These are phyloP conservation scores for Ustilago lituana DNA, from an alignment of 1,284 basidiomycete species.

Conservation along the genomic window DNA sequence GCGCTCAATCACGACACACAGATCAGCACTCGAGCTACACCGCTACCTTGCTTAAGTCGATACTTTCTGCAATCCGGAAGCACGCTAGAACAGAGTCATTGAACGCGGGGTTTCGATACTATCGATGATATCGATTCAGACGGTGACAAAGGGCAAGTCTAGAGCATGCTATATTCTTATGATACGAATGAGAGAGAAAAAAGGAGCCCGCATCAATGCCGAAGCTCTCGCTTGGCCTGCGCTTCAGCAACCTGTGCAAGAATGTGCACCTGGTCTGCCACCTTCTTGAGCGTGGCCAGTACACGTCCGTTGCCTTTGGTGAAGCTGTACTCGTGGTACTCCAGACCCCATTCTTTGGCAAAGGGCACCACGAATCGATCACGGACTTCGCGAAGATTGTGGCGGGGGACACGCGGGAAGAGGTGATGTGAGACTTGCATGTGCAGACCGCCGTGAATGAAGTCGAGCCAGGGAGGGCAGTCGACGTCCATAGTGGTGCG, in stretches of 20 bases:
- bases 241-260: slow-evolving; percentile 74
- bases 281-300: slow-evolving; percentile 77
- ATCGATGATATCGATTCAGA: too few species aligned
- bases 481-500: slow-evolving; percentile 95
- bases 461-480: slow-evolving; percentile 83
- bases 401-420: slow-evolving; percentile 92
- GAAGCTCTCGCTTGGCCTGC: slow-evolving; percentile 68
- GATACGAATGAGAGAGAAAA: background rate
- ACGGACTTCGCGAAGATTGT: slow-evolving; percentile 86
- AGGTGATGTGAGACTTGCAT: slow-evolving; percentile 97
- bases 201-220: slow-evolving; percentile 24
- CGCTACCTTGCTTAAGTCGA: too few species aligned
- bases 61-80: too few species aligned
- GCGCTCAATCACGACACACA: too few species aligned
- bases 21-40: too few species aligned
- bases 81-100: too few species aligned
- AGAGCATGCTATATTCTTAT: too few species aligned
- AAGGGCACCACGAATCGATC: slow-evolving; percentile 81
- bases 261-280: slow-evolving; percentile 79
- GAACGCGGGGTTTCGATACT: too few species aligned
- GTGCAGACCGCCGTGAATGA: slow-evolving; percentile 90
- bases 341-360: slow-evolving; percentile 70
- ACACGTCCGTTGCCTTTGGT: slow-evolving; percentile 83
- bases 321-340: slow-evolving; percentile 91
- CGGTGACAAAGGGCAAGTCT: too few species aligned